Percentiles rank a stretch among this genome's conserved stretches.
Conservation (phyloP, 371 early-diverging fungal genomes). For the Haplosporangium sp. region DNA sequence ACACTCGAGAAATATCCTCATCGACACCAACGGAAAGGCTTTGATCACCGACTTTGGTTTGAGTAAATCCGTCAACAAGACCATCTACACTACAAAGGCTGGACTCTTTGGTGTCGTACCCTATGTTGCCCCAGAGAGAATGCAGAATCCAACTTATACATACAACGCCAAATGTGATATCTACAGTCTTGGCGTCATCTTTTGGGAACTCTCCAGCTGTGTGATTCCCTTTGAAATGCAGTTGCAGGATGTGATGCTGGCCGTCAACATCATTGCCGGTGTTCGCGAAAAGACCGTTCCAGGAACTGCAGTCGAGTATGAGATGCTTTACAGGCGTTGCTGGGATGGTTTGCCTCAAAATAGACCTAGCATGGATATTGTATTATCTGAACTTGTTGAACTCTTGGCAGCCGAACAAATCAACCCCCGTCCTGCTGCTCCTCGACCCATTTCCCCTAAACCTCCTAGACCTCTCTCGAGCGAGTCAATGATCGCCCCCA, state of each 20-base stretch:
- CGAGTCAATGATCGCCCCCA: constrained; percentile 51
- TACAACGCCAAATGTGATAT: constrained; percentile 66
- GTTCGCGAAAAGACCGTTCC: constrained; percentile 54
- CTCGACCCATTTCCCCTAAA: constrained; percentile 33
- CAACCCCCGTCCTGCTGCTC: constrained; percentile 44
- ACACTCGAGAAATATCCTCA: constrained; percentile 94
- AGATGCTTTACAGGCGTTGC: constrained; percentile 55
- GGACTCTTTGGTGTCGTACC: constrained; percentile 61
- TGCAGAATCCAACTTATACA: constrained; percentile 56
- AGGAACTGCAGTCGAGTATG: constrained; percentile 56
- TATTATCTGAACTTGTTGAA: constrained; percentile 49
- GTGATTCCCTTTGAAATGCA: constrained; percentile 52
- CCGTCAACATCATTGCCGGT: constrained; percentile 52
- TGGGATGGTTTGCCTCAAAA: constrained; percentile 55
- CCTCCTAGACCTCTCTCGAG: constrained; percentile 48
- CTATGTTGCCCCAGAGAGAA: constrained; percentile 69
- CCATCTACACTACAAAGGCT: constrained; percentile 54
- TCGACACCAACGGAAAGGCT: constrained; percentile 60
- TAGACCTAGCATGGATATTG: constrained; percentile 54
- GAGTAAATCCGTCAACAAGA: constrained; percentile 53
- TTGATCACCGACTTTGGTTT: constrained; percentile 55
- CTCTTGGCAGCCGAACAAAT: constrained; percentile 41
- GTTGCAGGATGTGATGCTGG: constrained; percentile 56
- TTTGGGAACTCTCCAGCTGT: constrained; percentile 64
- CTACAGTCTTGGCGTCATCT: constrained; percentile 64